Conservation (phyloP, 176 grass and related monocot genomes). For the Eremochloa ophiuroides region DNA sequence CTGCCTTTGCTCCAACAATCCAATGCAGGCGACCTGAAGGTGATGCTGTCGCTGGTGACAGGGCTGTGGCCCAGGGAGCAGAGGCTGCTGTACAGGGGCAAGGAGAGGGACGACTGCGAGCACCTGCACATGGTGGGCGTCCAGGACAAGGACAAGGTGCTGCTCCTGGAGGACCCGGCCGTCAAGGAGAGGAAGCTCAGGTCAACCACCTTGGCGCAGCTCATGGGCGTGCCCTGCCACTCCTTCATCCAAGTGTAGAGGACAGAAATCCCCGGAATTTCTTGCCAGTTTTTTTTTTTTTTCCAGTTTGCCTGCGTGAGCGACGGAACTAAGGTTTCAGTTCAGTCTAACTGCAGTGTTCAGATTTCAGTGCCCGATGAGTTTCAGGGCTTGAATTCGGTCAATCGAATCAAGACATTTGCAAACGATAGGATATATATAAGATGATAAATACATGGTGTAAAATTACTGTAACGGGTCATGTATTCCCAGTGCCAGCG, state of each 20-base stretch:
- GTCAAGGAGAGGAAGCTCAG: slow-evolving; percentile 81
- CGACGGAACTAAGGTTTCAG: slow-evolving; percentile 9
- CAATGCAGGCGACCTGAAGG: slow-evolving; percentile 75
- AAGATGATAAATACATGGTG: background rate
- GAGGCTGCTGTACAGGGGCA: slow-evolving; percentile 79
- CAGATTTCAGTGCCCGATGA: slow-evolving; percentile 24
- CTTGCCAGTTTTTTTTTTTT: background rate
- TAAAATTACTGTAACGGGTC: slow-evolving; percentile 20
- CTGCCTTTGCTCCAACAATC: background rate
- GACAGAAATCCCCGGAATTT: background rate
- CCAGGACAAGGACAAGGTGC: slow-evolving; percentile 80
- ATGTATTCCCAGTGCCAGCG: slow-evolving; percentile 7
- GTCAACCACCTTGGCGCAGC: slow-evolving; percentile 65
- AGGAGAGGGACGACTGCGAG: slow-evolving; percentile 74
- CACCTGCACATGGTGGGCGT: slow-evolving; percentile 92
- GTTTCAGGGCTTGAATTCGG: slow-evolving; percentile 21
- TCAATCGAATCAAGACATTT: background rate
- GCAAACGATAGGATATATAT: slow-evolving; percentile 18
- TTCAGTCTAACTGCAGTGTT: slow-evolving; percentile 24
- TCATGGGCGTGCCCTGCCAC: slow-evolving; percentile 67
- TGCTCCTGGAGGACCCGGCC: slow-evolving; percentile 86
- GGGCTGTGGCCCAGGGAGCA: slow-evolving; percentile 80
- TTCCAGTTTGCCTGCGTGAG: background rate
- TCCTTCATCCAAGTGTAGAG: slow-evolving; percentile 56
- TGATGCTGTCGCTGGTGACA: slow-evolving; percentile 56